Conservation (phyloP, 805 yeast genomes). For the Ogataea nitratoaversa region DNA sequence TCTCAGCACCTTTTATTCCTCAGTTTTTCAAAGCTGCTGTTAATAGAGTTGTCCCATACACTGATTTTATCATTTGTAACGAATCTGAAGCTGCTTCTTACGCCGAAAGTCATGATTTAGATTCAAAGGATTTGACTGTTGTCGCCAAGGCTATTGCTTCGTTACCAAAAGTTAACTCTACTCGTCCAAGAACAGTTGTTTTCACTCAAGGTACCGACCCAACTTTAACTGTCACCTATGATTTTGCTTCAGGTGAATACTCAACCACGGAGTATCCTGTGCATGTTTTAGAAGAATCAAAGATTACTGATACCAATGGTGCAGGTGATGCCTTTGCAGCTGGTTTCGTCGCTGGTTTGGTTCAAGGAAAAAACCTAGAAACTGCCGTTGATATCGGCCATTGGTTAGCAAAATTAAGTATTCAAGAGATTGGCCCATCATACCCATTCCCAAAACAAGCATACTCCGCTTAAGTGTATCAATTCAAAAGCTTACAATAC, state of each 20-base stretch:
- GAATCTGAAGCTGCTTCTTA: constrained; percentile 96
- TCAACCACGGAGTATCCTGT: constrained; percentile 58
- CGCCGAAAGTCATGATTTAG: constrained; percentile 77
- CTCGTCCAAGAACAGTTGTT: constrained; percentile 76
- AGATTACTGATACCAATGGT: constrained; percentile 92
- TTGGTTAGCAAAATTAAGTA: constrained; percentile 90
- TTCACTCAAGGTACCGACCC: constrained; percentile 96
- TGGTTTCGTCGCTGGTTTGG: constrained; percentile 88
- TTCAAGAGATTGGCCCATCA: constrained; percentile 92
- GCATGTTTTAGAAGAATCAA: constrained; percentile 58
- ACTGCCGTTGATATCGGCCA: constrained; percentile 79
- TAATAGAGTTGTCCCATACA: constrained; percentile 75
- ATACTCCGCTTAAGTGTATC: constrained; percentile 28
- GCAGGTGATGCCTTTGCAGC: constrained; percentile 99
- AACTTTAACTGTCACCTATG: constrained; percentile 70
- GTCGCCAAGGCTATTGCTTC: constrained; percentile 81
- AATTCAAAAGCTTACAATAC: no score
- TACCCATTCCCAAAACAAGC: constrained; percentile 77
- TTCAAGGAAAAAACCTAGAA: constrained; percentile 59
- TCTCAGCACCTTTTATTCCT: constrained; percentile 95
- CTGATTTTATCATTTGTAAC: constrained; percentile 89
- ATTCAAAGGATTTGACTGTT: constrained; percentile 56
- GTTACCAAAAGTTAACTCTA: constrained; percentile 66
- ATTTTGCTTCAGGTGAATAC: constrained; percentile 42
- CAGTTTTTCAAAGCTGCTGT: constrained; percentile 92